Percentiles rank a stretch among this genome's conserved stretches.
Conservation (phyloP, 768 basidiomycete species). For the Dentipellis fragilis region DNA sequence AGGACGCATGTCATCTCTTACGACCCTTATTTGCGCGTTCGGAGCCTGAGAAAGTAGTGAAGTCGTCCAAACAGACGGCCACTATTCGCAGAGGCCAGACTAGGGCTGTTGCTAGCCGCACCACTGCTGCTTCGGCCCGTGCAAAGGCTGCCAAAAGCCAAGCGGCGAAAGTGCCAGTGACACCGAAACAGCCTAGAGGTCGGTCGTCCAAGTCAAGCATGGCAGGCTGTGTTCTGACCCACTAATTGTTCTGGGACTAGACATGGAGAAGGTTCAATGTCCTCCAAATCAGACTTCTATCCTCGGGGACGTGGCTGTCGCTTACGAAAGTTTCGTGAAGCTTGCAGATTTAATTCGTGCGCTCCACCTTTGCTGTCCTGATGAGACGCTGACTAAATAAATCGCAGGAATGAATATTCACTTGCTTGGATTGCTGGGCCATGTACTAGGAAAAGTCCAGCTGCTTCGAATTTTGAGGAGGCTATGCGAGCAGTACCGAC, state of each 20-base stretch:
- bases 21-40: slow-evolving; percentile 22
- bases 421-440: slow-evolving; percentile 11
- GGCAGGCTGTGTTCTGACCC: too few species aligned
- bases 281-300: not conserved
- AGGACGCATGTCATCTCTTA: slow-evolving; percentile 42
- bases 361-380: not conserved
- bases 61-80: slow-evolving; percentile 5
- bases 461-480: slow-evolving; percentile 8
- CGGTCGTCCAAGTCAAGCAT: not conserved
- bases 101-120: slow-evolving; percentile 10
- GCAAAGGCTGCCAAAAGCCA: not conserved
- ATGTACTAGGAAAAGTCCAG: slow-evolving; percentile 11
- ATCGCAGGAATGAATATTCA: slow-evolving; percentile 10
- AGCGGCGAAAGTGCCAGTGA: slow-evolving; percentile 23
- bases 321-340: slow-evolving; percentile 1
- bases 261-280: not conserved
- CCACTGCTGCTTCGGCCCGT: slow-evolving; percentile 6
- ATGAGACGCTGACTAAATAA: not conserved
- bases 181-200: slow-evolving; percentile 29
- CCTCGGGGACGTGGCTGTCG: not conserved
- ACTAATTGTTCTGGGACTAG: too few species aligned
- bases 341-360: slow-evolving; percentile 7
- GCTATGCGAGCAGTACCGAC: slow-evolving; percentile 3
- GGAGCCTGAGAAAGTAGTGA: not conserved
- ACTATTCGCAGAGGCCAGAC: slow-evolving; percentile 8